Evolutionary conservation across 768 basidiomycete species (phyloP), one percentile per base, ranked within the genome.

Genomic region (Xanthoconium purpureum): DNA sequence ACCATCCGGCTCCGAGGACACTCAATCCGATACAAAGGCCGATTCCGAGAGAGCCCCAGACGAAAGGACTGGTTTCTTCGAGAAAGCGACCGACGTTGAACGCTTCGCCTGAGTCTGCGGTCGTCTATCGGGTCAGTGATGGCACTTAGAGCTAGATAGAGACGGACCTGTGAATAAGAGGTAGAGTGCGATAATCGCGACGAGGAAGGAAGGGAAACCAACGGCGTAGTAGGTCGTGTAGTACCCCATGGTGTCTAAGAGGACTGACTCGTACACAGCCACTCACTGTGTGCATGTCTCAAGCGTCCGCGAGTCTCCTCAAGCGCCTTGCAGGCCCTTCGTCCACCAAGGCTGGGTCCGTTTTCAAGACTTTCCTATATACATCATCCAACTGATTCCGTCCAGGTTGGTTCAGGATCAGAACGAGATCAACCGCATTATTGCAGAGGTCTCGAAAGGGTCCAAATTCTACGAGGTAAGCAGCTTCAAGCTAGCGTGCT

Each of bases 1-100:
- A 96, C 97, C 97, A 98, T 74, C 89, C 96, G 47, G 96, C 97
- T 56, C 96, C 97, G 3, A 94, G 75, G 3, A 97, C 94, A 66
- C 92, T 94, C 51, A 98, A 70, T 5, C 97, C 97, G 50, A 96
- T 92, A 65, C 93, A 96, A 40, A 98, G 78, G 17, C 91, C 94
- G 37, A 98, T 88, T 11, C 97, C 97, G 4, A 87, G 83, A 45
- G 92, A 80, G 0, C 88, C 95, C 93, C 93, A 98, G 37, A 87
- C 84, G 73, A 91, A 98, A 0, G 96, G 96, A 68, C 87, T 94
- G 29, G 91, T 85, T 76, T 97, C 91, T 70, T 95, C 94, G 28
- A 98, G 81, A 78, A 94, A 98, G 47, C 85, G 84, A 39, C 95
- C 96, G 59, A 93, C 85, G 68, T 98, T 94, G 85, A 98, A 96